Evolutionary conservation across 1,139 yeast species (phyloP).

Genomic region (Citeromyces siamensis): DNA sequence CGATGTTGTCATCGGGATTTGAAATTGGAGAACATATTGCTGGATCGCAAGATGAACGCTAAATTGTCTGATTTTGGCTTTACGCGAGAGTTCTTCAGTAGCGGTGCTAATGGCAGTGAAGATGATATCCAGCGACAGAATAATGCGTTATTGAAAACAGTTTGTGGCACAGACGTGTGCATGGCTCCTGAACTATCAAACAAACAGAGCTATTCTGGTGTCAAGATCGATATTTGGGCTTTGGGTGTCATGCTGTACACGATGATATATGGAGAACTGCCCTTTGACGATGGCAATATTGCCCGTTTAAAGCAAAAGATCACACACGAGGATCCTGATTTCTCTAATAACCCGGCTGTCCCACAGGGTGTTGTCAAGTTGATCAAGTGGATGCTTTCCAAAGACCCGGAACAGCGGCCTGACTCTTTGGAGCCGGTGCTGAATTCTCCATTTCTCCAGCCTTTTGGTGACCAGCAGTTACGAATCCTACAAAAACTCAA

Average conservation of each 20-base stretch:
- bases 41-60: constrained; percentile 72
- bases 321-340: constrained; percentile 59
- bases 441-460: constrained; percentile 46
- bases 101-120: no score
- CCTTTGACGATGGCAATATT: constrained; percentile 94
- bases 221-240: constrained; percentile 95
- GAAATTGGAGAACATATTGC: constrained; percentile 56
- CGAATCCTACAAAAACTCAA: constrained; percentile 29
- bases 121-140: no score
- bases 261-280: constrained; percentile 94
- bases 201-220: constrained; percentile 83
- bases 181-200: constrained; percentile 96
- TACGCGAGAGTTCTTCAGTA: constrained; percentile 67
- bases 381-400: constrained; percentile 41
- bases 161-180: constrained; percentile 97
- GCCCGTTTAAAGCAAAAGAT: constrained; percentile 85
- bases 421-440: constrained; percentile 43
- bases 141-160: constrained; percentile 81
- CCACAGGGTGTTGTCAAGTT: constrained; percentile 37
- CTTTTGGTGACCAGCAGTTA: constrained; percentile 28
- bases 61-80: constrained; percentile 81
- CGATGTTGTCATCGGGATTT: constrained; percentile 78
- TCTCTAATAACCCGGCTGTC: constrained; percentile 33
- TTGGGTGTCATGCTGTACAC: constrained; percentile 93
- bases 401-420: constrained; percentile 59